These are phyloP conservation scores for Podochytrium sp. DNA, from an alignment of 192 early-diverging fungal genomes.

Conservation along the genomic window DNA sequence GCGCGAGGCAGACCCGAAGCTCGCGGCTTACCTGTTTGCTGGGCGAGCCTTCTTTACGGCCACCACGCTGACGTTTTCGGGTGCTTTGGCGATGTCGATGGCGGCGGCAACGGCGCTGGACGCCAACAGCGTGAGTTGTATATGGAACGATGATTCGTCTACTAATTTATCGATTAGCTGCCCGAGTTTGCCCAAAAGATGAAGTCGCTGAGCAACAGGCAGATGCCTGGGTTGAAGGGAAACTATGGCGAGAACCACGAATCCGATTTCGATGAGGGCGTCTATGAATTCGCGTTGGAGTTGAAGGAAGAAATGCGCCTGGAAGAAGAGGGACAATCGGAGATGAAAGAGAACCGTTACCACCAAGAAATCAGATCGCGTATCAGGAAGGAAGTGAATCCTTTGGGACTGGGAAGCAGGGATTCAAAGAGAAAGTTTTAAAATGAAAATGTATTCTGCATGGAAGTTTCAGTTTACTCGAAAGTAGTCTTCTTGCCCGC, in stretches of 20 bases:
- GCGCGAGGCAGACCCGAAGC: slow-evolving; percentile 43
- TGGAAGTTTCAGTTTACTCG: slow-evolving; percentile 3
- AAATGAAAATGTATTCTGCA: neutral
- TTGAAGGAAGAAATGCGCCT: slow-evolving; percentile 31
- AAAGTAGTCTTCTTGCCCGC: slow-evolving; percentile 49
- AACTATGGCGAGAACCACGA: slow-evolving; percentile 33
- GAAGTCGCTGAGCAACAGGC: slow-evolving; percentile 20
- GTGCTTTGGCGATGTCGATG: slow-evolving; percentile 37
- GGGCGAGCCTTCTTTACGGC: slow-evolving; percentile 47
- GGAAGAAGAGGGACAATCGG: slow-evolving; percentile 32
- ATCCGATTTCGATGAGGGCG: slow-evolving; percentile 37
- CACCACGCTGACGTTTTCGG: slow-evolving; percentile 42
- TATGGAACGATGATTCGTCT: neutral
- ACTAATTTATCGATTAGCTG: slow-evolving; percentile 28
- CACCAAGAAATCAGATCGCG: slow-evolving; percentile 13
- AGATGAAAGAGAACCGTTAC: neutral
- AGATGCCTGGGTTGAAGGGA: slow-evolving; percentile 35
- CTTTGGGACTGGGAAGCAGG: neutral
- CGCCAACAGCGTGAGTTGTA: slow-evolving; percentile 41
- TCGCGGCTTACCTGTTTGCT: slow-evolving; percentile 52
- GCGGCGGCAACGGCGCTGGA: slow-evolving; percentile 39
- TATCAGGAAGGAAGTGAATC: neutral
- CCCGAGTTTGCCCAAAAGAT: slow-evolving; percentile 43
- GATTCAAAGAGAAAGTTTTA: neutral
- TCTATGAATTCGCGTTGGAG: slow-evolving; percentile 40